Conservation (phyloP, 441 rosid genomes). For the Eruca vesicaria region DNA sequence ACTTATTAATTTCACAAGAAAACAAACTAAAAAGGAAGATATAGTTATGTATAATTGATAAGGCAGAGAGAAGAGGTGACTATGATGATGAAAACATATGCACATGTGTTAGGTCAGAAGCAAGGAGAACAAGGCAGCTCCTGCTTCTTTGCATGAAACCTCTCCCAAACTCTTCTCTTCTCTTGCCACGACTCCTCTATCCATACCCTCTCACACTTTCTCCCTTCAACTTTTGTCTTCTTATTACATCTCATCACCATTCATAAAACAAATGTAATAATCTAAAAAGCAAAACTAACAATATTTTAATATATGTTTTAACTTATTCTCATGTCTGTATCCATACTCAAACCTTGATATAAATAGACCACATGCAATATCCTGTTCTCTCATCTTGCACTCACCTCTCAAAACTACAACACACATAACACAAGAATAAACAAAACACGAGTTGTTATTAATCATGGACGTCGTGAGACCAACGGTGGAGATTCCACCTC, state of each 20-base stretch:
- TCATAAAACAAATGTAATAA: neutral
- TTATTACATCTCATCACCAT: constrained; percentile 19
- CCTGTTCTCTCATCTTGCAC: neutral
- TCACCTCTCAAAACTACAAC: constrained; percentile 9
- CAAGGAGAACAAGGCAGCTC: constrained; percentile 38
- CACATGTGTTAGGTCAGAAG: constrained; percentile 37
- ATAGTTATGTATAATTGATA: constrained; percentile 21
- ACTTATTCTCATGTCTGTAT: constrained; percentile 25
- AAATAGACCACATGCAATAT: neutral
- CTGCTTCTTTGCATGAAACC: constrained; percentile 40
- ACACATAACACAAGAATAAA: neutral
- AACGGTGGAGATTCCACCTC: constrained; percentile 35
- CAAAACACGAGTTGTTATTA: neutral
- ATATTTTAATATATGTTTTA: neutral
- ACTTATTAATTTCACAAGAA: neutral
- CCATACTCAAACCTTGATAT: constrained; percentile 18
- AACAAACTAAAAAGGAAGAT: neutral
- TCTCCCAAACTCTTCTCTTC: constrained; percentile 21
- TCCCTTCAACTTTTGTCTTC: constrained; percentile 27
- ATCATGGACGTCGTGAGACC: constrained; percentile 34
- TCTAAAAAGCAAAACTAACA: neutral
- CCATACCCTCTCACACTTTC: constrained; percentile 26
- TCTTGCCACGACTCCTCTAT: constrained; percentile 30
- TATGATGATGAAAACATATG: constrained; percentile 28
- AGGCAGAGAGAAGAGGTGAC: constrained; percentile 24